A percentile compares a stretch with the other conserved stretches of the same genome.
Evolutionary conservation across 192 early-diverging fungal species (phyloP).

Genomic region (Podila horticola): DNA sequence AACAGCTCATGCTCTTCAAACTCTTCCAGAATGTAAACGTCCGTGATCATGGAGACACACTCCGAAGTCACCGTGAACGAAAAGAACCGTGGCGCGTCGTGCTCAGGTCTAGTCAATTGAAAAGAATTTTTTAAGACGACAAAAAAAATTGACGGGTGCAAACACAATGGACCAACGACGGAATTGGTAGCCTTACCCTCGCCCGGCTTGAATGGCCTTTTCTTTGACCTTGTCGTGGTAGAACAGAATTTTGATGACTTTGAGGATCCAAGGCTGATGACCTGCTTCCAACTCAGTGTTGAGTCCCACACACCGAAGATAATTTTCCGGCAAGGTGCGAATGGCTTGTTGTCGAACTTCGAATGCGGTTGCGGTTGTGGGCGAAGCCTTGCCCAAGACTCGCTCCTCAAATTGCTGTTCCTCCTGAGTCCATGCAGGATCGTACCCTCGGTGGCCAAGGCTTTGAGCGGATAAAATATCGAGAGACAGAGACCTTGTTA

Average conservation of each 20-base stretch:
- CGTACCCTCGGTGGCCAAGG: conserved; percentile 13
- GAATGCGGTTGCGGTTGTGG: conserved; percentile 34
- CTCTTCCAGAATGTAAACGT: conserved; percentile 63
- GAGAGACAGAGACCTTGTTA: conserved; percentile 13
- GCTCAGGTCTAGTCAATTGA: conserved; percentile 14
- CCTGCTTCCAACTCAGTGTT: conserved; percentile 63
- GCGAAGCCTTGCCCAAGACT: conserved; percentile 13
- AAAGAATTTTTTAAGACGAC: not conserved
- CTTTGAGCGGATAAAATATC: conserved; percentile 39
- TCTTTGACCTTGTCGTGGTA: conserved; percentile 63
- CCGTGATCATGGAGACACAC: conserved; percentile 74
- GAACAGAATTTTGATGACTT: conserved; percentile 69
- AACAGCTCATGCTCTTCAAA: conserved; percentile 62
- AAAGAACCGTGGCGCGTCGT: conserved; percentile 66
- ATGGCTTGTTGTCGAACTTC: conserved; percentile 42
- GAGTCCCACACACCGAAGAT: conserved; percentile 69
- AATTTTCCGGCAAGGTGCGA: conserved; percentile 58
- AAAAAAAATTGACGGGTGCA: not conserved
- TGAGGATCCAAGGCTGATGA: conserved; percentile 61
- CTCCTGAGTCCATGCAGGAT: conserved; percentile 25
- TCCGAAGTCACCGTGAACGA: conserved; percentile 74
- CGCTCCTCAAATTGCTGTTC: conserved; percentile 17
- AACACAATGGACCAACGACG: not conserved
- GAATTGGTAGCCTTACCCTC: conserved; percentile 7
- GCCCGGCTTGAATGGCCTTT: conserved; percentile 22